phyloP scores from a whole-genome alignment of 2,329 filamentous ascomycete species.

The Alternaria hordeiaustralica region DNA sequence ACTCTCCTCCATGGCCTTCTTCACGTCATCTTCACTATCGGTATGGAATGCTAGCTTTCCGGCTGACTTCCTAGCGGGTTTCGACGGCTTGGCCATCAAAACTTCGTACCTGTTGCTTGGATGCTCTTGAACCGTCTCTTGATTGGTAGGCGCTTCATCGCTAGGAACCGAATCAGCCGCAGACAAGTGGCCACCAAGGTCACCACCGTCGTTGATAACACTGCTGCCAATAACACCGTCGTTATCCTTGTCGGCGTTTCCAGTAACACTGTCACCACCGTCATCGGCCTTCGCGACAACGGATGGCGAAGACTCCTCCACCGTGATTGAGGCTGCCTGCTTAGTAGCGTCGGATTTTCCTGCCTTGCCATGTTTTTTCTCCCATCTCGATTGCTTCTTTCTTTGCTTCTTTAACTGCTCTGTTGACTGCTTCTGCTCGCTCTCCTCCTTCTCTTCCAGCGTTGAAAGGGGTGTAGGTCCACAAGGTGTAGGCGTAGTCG shows the following conservation, averaged over 20 bases:
- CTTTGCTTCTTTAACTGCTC: neutral
- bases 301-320: neutral
- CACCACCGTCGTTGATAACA: neutral
- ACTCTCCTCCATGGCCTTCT: neutral
- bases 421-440: neutral
- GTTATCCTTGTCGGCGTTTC: neutral
- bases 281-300: neutral
- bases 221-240: neutral
- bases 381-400: neutral
- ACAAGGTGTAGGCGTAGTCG: neutral
- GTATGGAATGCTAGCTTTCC: neutral
- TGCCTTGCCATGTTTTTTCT: neutral
- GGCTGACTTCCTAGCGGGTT: neutral
- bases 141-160: neutral
- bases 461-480: neutral
- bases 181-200: neutral
- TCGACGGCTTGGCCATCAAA: neutral
- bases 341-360: neutral
- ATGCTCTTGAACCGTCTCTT: neutral
- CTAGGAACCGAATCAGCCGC: neutral
- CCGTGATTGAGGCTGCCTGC: neutral
- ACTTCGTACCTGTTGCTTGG: neutral
- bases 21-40: neutral
- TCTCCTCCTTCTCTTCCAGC: neutral
- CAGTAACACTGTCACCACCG: neutral